Percentiles rank a stretch among this genome's conserved stretches.
phyloP scores from a whole-genome alignment of 2,329 filamentous ascomycete species.

The Fusarium papillatum region DNA sequence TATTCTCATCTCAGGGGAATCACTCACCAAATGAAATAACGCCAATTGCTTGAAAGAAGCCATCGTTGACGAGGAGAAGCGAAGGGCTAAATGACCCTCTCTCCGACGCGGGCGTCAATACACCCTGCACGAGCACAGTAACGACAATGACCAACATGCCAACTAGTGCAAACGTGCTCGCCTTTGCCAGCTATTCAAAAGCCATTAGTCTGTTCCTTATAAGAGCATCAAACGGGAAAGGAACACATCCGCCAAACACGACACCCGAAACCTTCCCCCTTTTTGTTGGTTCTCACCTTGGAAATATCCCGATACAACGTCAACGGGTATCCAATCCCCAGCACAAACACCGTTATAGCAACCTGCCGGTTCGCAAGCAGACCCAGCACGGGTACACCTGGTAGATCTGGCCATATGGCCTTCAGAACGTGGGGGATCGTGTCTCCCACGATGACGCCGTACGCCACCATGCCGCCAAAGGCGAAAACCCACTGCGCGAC shows the following conservation, averaged over 20 bases:
- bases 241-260: neutral
- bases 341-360: slow-evolving; percentile 88
- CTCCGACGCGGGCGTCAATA: slow-evolving; percentile 78
- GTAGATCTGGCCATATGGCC: slow-evolving; percentile 84
- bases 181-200: slow-evolving; percentile 84
- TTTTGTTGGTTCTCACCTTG: slow-evolving; percentile 72
- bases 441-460: slow-evolving; percentile 97
- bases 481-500: slow-evolving; percentile 98
- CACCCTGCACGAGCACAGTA: slow-evolving; percentile 88
- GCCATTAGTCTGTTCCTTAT: slow-evolving; percentile 21
- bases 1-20: neutral
- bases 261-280: neutral
- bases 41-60: slow-evolving; percentile 95
- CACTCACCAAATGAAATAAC: slow-evolving; percentile 94
- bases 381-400: slow-evolving; percentile 81
- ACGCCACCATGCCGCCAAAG: slow-evolving; percentile 98
- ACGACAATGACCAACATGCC: slow-evolving; percentile 94
- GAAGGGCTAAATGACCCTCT: slow-evolving; percentile 79
- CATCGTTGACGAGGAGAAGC: slow-evolving; percentile 83
- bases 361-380: slow-evolving; percentile 85
- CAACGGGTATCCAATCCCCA: slow-evolving; percentile 90
- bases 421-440: slow-evolving; percentile 92
- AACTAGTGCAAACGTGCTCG: slow-evolving; percentile 90
- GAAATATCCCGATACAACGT: slow-evolving; percentile 97
- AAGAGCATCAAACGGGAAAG: neutral